These are phyloP conservation scores for Tremellales sp. DNA, from an alignment of 1,284 basidiomycete genomes.

Conservation along the genomic window DNA sequence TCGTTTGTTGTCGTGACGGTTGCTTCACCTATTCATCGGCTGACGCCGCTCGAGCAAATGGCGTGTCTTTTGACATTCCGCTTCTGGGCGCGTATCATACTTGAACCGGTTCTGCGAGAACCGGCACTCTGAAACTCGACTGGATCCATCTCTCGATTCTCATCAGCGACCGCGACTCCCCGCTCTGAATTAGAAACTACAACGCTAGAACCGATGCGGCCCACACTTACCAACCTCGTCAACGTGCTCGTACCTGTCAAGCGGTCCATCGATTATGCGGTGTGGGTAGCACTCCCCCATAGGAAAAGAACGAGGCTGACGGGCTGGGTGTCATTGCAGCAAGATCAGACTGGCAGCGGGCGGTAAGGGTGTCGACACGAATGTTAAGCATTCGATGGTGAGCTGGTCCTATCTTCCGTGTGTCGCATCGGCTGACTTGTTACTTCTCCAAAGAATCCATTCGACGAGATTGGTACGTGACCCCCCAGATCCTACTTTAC, in stretches of 20 bases:
- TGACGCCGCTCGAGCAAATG: too few species aligned
- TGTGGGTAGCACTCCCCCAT: conserved; percentile 16
- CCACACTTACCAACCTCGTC: conserved; percentile 65
- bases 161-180: too few species aligned
- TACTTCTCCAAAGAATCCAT: conserved; percentile 69
- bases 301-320: not conserved
- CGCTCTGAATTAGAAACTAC: too few species aligned
- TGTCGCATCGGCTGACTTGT: not conserved
- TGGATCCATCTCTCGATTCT: too few species aligned
- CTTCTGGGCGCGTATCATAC: too few species aligned
- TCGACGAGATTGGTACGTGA: conserved; percentile 86
- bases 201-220: too few species aligned
- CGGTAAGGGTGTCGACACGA: conserved; percentile 87
- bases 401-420: conserved; percentile 27
- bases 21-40: too few species aligned
- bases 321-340: conserved; percentile 64
- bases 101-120: too few species aligned
- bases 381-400: conserved; percentile 97
- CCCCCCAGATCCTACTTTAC: not conserved
- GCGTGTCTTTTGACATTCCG: too few species aligned
- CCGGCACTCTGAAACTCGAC: too few species aligned
- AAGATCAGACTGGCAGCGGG: conserved; percentile 92
- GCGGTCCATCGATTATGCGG: conserved; percentile 57
- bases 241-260: conserved; percentile 92
- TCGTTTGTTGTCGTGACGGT: too few species aligned